Conservation (phyloP, 208 protist species). For the Leishmania turanica region DNA sequence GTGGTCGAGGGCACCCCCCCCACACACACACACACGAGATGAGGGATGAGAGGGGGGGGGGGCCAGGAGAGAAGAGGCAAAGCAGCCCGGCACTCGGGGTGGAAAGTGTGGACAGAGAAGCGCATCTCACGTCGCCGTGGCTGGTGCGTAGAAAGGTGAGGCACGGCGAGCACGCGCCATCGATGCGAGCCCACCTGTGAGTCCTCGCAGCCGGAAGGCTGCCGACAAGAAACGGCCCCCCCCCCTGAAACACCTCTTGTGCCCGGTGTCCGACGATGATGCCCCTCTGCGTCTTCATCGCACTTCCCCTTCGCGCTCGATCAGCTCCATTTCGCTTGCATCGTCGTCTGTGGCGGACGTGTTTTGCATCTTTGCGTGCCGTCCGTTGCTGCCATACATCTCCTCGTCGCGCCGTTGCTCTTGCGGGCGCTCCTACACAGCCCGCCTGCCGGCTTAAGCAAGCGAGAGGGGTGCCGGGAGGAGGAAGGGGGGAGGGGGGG, state of each 20-base stretch:
- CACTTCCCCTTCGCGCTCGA: not conserved
- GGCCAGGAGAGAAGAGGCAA: not conserved
- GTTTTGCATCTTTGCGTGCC: not conserved
- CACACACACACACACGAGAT: not conserved
- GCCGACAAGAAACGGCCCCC: not conserved
- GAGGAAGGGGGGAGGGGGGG: not conserved
- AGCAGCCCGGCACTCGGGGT: not conserved
- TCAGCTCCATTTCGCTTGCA: not conserved
- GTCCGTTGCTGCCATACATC: not conserved
- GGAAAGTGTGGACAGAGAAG: no score
- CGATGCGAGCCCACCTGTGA: not conserved
- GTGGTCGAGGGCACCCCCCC: no score
- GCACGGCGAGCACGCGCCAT: not conserved
- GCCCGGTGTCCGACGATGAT: not conserved
- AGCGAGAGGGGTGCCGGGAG: not conserved
- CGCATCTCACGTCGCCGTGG: not conserved
- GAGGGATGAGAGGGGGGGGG: not conserved
- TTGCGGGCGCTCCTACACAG: not conserved
- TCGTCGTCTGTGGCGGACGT: not conserved
- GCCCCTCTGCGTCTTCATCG: not conserved
- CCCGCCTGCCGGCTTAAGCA: not conserved
- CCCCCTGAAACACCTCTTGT: not conserved
- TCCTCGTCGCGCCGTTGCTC: not conserved
- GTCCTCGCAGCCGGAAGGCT: not conserved
- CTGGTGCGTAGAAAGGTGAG: not conserved